Evolutionary conservation across 805 yeast genomes (phyloP).

Genomic region (Phaffomyces thermotolerans): DNA sequence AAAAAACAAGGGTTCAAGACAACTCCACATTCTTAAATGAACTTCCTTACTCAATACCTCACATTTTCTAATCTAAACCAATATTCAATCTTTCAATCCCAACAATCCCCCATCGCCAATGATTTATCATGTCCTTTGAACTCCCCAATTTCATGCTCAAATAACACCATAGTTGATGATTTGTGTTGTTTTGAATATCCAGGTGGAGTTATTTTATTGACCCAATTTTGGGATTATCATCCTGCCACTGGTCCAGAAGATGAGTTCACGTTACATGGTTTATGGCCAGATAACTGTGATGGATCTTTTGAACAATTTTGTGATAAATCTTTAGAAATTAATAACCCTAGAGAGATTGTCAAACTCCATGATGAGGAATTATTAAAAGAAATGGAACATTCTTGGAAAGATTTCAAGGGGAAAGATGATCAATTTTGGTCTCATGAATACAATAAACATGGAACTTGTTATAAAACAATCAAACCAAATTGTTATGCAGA

Average conservation of each 20-base stretch:
- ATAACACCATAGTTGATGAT: conserved; percentile 45
- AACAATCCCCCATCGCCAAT: background rate
- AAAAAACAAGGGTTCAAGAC: too few species aligned
- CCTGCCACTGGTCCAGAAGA: conserved; percentile 69
- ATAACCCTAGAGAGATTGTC: conserved; percentile 37
- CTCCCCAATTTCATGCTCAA: conserved; percentile 54
- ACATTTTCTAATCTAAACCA: too few species aligned
- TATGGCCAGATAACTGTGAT: conserved; percentile 86
- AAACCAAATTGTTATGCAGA: conserved; percentile 58
- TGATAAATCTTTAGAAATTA: conserved; percentile 49
- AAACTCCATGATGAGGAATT: conserved; percentile 43
- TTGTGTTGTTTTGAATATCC: conserved; percentile 82
- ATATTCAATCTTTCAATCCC: too few species aligned
- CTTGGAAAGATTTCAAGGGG: conserved; percentile 74
- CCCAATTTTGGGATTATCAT: conserved; percentile 90
- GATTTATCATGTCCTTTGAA: conserved; percentile 43
- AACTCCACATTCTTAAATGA: background rate
- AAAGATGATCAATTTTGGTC: conserved; percentile 70
- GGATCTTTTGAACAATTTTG: conserved; percentile 81
- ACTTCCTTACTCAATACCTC: background rate
- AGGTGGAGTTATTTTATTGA: conserved; percentile 74
- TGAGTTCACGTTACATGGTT: conserved; percentile 73
- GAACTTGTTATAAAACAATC: conserved; percentile 81
- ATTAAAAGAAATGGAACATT: conserved; percentile 44
- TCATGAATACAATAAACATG: conserved; percentile 93